A percentile compares a stretch with the other conserved stretches of the same genome.
These are phyloP conservation scores for Sideroxylon spinosum DNA, from an alignment of 179 eudicot genomes.

Conservation along the genomic window DNA sequence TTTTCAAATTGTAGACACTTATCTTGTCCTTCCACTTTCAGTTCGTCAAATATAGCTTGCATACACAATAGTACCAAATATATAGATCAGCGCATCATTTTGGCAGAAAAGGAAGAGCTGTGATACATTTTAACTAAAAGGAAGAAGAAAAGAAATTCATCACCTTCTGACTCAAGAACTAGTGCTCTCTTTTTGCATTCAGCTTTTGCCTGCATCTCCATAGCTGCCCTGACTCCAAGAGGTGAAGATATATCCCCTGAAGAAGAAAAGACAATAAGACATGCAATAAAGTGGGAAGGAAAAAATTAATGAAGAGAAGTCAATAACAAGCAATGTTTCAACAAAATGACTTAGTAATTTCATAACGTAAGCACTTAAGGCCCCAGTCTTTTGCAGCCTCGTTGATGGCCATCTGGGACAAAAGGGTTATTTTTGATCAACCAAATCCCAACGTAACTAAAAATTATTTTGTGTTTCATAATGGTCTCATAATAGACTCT, in stretches of 20 bases:
- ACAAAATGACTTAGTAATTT: constrained; percentile 51
- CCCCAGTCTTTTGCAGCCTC: constrained; percentile 91
- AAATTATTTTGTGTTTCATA: neutral
- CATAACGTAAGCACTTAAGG: constrained; percentile 82
- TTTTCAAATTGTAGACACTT: neutral
- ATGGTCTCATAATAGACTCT: too few species aligned
- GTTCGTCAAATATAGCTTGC: neutral
- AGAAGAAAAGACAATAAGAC: constrained; percentile 1
- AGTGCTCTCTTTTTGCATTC: constrained; percentile 88
- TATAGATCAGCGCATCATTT: neutral
- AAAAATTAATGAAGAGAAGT: neutral
- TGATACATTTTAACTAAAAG: neutral
- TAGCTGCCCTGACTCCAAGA: constrained; percentile 70
- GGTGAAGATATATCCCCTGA: constrained; percentile 95
- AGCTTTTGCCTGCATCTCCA: constrained; percentile 98
- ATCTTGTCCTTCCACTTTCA: neutral
- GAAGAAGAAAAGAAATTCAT: neutral
- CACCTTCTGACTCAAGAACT: constrained; percentile 91
- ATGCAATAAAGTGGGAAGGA: neutral
- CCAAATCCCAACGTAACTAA: neutral
- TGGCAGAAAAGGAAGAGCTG: neutral
- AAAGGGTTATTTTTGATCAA: constrained; percentile 2
- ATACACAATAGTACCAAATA: neutral
- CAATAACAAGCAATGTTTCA: neutral
- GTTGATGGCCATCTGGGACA: constrained; percentile 62